These are phyloP conservation scores for Macaranga tanarius DNA, from an alignment of 441 rosid species.

Conservation along the genomic window DNA sequence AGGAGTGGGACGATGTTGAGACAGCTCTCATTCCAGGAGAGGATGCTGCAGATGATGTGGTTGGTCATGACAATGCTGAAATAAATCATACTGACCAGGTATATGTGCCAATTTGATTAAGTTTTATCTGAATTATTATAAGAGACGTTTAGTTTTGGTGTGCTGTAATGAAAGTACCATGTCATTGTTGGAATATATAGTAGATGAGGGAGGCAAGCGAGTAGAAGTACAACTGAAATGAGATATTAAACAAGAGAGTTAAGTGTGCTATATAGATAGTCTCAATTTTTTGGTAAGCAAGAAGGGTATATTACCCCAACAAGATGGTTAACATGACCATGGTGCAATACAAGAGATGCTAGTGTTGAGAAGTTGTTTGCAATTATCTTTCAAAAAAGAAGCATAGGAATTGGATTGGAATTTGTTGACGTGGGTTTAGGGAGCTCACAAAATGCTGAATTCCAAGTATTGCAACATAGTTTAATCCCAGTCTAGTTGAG, in stretches of 20 bases:
- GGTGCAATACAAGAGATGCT: not conserved
- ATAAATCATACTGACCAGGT: conserved; percentile 47
- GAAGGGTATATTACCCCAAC: not conserved
- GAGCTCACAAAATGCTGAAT: not conserved
- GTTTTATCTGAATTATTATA: not conserved
- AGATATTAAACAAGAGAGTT: not conserved
- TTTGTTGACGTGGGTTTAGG: not conserved
- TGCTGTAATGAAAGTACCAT: not conserved
- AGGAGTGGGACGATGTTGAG: conserved; percentile 76
- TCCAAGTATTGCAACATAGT: not conserved
- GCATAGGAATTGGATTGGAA: not conserved
- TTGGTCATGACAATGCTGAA: conserved; percentile 36
- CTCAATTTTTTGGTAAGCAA: not conserved
- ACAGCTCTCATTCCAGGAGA: conserved; percentile 62
- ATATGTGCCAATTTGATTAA: conserved; percentile 21
- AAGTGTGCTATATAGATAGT: not conserved
- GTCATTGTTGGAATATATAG: not conserved
- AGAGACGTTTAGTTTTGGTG: not conserved
- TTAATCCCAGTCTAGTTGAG: conserved; percentile 3
- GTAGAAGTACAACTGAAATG: not conserved
- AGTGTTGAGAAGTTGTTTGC: not conserved
- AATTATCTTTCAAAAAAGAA: not conserved
- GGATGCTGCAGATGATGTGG: conserved; percentile 49
- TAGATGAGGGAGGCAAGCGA: not conserved
- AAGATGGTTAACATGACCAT: no score